A percentile compares a stretch with the other conserved stretches of the same genome.
These are phyloP conservation scores for Podospora sp. DNA, from an alignment of 495 filamentous ascomycete genomes.

Conservation along the genomic window DNA sequence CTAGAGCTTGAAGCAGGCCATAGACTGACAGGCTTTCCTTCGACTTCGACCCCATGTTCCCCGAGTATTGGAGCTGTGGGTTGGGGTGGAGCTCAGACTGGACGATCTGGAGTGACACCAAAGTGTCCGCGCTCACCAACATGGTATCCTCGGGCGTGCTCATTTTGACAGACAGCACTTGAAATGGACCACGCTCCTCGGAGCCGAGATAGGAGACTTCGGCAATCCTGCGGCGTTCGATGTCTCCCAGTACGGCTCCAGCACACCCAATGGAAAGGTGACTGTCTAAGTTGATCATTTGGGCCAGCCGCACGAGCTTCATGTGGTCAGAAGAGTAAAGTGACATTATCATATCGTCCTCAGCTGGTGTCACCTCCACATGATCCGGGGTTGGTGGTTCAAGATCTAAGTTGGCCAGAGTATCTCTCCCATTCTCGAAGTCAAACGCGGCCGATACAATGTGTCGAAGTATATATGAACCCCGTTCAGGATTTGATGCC, in stretches of 20 bases:
- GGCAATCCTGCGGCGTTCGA: conserved; percentile 69
- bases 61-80: conserved; percentile 76
- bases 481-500: conserved; percentile 24
- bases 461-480: conserved; percentile 71
- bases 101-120: conserved; percentile 83
- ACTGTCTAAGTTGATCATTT: conserved; percentile 79
- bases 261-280: conserved; percentile 67
- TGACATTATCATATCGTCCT: conserved; percentile 50
- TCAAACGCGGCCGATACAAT: conserved; percentile 78
- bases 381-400: conserved; percentile 50
- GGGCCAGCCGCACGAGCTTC: conserved; percentile 70
- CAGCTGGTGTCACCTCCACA: conserved; percentile 58
- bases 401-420: conserved; percentile 61
- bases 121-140: conserved; percentile 81
- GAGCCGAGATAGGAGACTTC: conserved; percentile 59
- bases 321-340: conserved; percentile 60
- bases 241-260: conserved; percentile 78
- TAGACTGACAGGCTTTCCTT: conserved; percentile 92
- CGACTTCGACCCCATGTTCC: conserved; percentile 64
- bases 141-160: conserved; percentile 76
- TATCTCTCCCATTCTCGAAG: conserved; percentile 69
- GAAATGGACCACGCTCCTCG: conserved; percentile 55
- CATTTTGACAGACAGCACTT: conserved; percentile 70
- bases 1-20: conserved; percentile 76
- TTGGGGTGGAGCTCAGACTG: conserved; percentile 85